These are phyloP conservation scores for Fusarium siculi DNA, from an alignment of 2,329 filamentous ascomycete genomes.

Conservation along the genomic window DNA sequence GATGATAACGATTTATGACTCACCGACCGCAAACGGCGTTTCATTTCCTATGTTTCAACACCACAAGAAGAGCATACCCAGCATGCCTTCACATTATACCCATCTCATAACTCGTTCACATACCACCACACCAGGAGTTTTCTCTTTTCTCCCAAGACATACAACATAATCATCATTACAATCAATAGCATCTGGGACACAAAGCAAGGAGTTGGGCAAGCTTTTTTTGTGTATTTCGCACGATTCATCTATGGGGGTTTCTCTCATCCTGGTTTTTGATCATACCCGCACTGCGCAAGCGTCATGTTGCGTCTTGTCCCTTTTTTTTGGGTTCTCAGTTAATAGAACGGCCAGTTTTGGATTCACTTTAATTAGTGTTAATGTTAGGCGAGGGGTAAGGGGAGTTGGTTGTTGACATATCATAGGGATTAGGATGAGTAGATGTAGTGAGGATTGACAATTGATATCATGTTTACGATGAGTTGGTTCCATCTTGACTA, in stretches of 20 bases:
- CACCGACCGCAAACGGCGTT: conserved; percentile 32
- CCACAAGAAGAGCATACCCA: conserved; percentile 35
- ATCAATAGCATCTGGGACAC: conserved; percentile 36
- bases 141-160: conserved; percentile 4
- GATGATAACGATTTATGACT: conserved; percentile 36
- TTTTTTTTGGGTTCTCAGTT: conserved; percentile 13
- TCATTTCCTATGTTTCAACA: conserved; percentile 34
- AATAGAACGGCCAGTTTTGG: conserved; percentile 15
- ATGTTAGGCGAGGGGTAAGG: conserved; percentile 9
- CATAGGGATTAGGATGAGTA: conserved; percentile 18
- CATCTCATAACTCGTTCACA: conserved; percentile 14
- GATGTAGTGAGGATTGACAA: conserved; percentile 33
- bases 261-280: conserved; percentile 26
- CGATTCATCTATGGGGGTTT: conserved; percentile 22
- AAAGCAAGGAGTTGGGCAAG: conserved; percentile 44
- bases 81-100: conserved; percentile 34
- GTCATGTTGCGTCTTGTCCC: conserved; percentile 8
- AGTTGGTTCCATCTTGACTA: not conserved
- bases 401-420: conserved; percentile 26
- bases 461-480: conserved; percentile 41
- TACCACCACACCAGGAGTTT: not conserved
- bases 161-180: conserved; percentile 27
- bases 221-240: conserved; percentile 31
- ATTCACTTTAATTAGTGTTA: conserved; percentile 21
- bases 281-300: conserved; percentile 29